Conservation (phyloP, 164 flowering plant genomes). For the Litsea cubeba region DNA sequence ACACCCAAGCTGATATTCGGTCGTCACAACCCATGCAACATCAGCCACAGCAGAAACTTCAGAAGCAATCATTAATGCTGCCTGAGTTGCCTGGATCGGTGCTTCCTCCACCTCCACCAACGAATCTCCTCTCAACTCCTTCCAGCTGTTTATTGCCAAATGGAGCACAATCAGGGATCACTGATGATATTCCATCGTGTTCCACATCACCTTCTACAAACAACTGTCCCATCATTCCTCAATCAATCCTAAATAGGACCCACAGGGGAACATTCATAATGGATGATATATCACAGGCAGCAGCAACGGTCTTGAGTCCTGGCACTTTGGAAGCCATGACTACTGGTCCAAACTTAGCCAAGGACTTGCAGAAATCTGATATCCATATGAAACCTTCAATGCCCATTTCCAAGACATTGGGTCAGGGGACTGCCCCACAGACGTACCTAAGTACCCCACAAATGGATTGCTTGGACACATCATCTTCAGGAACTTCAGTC, state of each 20-base stretch:
- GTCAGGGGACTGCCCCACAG: slow-evolving; percentile 47
- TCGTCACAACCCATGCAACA: slow-evolving; percentile 45
- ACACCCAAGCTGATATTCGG: slow-evolving; percentile 33
- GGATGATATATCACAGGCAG: slow-evolving; percentile 65
- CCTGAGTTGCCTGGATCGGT: slow-evolving; percentile 50
- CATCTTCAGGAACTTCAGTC: slow-evolving; percentile 88
- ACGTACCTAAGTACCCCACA: slow-evolving; percentile 42
- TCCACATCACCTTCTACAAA: slow-evolving; percentile 88
- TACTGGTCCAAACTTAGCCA: slow-evolving; percentile 28
- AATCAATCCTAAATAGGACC: slow-evolving; percentile 34
- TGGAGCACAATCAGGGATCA: slow-evolving; percentile 55
- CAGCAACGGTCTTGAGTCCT: slow-evolving; percentile 46
- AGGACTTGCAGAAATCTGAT: slow-evolving; percentile 54
- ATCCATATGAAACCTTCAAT: slow-evolving; percentile 45
- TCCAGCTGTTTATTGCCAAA: slow-evolving; percentile 38
- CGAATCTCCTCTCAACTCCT: slow-evolving; percentile 41
- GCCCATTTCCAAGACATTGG: slow-evolving; percentile 47
- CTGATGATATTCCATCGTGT: slow-evolving; percentile 81
- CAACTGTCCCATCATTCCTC: slow-evolving; percentile 41
- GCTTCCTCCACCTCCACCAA: slow-evolving; percentile 27
- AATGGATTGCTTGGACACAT: slow-evolving; percentile 73
- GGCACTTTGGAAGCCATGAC: slow-evolving; percentile 50
- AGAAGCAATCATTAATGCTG: slow-evolving; percentile 42
- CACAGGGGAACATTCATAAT: slow-evolving; percentile 25
- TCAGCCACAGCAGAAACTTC: slow-evolving; percentile 36